These are phyloP conservation scores for Phanerochaete carnosa DNA, from an alignment of 768 basidiomycete genomes.

Conservation along the genomic window DNA sequence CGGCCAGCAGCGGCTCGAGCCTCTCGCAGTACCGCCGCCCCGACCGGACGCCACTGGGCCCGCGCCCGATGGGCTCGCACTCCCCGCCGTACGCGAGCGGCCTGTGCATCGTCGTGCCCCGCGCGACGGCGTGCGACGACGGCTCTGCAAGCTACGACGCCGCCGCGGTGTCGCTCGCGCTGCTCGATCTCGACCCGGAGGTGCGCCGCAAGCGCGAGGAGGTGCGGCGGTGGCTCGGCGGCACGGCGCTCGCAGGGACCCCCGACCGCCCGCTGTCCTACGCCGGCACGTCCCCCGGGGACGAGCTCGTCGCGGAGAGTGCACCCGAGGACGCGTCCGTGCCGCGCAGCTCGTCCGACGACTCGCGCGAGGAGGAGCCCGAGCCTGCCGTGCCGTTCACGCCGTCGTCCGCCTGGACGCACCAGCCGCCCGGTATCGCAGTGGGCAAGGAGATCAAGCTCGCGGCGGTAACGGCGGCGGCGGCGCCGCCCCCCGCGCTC, in stretches of 20 bases:
- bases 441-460: not conserved
- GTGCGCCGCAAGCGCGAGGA: not conserved
- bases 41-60: not conserved
- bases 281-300: not conserved
- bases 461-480: too few species aligned
- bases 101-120: not conserved
- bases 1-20: not conserved
- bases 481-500: not conserved
- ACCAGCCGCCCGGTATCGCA: not conserved
- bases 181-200: not conserved
- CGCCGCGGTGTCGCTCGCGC: not conserved
- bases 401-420: not conserved
- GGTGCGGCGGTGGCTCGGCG: not conserved
- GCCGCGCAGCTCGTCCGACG: not conserved
- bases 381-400: not conserved
- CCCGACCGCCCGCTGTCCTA: not conserved
- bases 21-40: not conserved
- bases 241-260: not conserved
- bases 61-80: not conserved
- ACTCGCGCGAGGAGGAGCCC: not conserved
- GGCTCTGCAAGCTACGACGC: not conserved
- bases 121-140: not conserved
- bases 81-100: not conserved
- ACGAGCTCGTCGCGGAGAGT: not conserved
- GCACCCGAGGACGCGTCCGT: not conserved